phyloP scores from a whole-genome alignment of 1,284 basidiomycete genomes.

The Nidula niveotomentosa region DNA sequence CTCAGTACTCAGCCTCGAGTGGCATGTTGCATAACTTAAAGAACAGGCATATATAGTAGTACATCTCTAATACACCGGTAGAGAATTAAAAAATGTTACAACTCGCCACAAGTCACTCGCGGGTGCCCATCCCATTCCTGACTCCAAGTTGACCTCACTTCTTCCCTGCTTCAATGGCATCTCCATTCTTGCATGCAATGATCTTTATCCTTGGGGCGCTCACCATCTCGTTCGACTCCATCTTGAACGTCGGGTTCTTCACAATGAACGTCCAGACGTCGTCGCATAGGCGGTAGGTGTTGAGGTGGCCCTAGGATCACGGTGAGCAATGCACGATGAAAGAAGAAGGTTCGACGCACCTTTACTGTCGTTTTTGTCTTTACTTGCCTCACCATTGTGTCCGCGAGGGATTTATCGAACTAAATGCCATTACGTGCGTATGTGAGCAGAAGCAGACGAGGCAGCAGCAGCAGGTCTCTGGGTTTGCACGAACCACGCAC shows the following conservation, averaged over 20 bases:
- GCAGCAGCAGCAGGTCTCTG: background rate
- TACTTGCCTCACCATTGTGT: conserved; percentile 87
- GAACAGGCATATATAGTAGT: no score
- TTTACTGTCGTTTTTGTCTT: conserved; percentile 92
- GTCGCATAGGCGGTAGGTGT: conserved; percentile 93
- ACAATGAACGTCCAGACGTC: conserved; percentile 98
- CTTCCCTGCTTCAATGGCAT: conserved; percentile 77
- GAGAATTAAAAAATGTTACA: no score
- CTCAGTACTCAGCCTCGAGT: no score
- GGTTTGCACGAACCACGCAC: conserved; percentile 40
- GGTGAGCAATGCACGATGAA: background rate
- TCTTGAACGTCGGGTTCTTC: conserved; percentile 89
- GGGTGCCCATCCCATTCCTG: no score
- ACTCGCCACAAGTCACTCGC: no score
- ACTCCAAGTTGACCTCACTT: conserved; percentile 32
- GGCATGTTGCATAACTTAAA: no score
- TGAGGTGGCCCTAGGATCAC: conserved; percentile 72
- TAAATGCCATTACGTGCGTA: conserved; percentile 27
- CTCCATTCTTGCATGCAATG: conserved; percentile 93
- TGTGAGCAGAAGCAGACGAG: conserved; percentile 1
- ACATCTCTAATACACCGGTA: no score
- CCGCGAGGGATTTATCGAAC: conserved; percentile 95
- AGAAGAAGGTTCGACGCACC: conserved; percentile 40
- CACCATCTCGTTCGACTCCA: conserved; percentile 87
- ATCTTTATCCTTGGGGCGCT: conserved; percentile 86